These are phyloP conservation scores for Pleoardoris graminearum DNA, from an alignment of 2,329 filamentous ascomycete species.

Conservation along the genomic window DNA sequence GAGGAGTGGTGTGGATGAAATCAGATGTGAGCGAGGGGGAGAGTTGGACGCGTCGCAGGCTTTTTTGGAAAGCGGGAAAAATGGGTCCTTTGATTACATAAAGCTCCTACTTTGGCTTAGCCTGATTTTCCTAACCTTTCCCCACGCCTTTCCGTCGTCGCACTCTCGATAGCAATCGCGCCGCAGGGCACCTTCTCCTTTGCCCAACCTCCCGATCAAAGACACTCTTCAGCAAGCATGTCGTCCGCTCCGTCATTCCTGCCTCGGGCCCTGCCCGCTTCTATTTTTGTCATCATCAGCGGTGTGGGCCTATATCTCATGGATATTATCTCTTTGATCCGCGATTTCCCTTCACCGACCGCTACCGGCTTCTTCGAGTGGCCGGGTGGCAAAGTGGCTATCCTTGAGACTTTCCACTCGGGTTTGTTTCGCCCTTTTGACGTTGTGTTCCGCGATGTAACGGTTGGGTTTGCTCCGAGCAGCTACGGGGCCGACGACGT, in stretches of 20 bases:
- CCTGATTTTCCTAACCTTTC: too few species aligned
- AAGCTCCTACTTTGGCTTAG: too few species aligned
- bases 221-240: too few species aligned
- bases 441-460: slow-evolving; percentile 15
- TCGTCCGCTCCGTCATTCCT: not conserved
- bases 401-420: slow-evolving; percentile 17
- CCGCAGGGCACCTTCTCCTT: too few species aligned
- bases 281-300: slow-evolving; percentile 12
- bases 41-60: too few species aligned
- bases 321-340: slow-evolving; percentile 13
- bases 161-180: too few species aligned
- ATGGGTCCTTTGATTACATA: too few species aligned
- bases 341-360: slow-evolving; percentile 10
- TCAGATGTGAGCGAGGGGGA: too few species aligned
- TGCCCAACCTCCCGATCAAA: too few species aligned
- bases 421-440: slow-evolving; percentile 10
- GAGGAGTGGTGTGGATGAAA: not conserved
- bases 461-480: slow-evolving; percentile 18
- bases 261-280: slow-evolving; percentile 2
- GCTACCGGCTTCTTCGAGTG: slow-evolving; percentile 11
- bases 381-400: slow-evolving; percentile 4
- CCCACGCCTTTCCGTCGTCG: too few species aligned
- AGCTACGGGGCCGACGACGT: slow-evolving; percentile 16
- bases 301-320: slow-evolving; percentile 11
- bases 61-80: too few species aligned